phyloP scores from a whole-genome alignment of 345 rosid genomes.

The Syzygium jambos region DNA sequence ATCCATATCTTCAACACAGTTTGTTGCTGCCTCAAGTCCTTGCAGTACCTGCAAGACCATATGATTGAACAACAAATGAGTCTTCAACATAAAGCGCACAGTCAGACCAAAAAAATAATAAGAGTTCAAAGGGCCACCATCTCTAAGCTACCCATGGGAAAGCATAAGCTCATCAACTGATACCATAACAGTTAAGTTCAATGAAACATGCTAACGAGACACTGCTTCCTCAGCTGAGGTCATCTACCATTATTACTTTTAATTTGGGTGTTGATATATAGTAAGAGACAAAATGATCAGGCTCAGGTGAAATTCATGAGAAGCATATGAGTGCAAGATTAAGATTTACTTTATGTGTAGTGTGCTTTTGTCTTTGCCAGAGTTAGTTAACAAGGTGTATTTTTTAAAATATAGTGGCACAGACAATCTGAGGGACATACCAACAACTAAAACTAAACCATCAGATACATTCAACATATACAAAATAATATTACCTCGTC shows the following conservation, averaged over 20 bases:
- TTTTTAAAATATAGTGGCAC: not conserved
- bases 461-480: not conserved
- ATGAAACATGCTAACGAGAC: not conserved
- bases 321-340: not conserved
- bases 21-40: slow-evolving; percentile 94
- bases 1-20: slow-evolving; percentile 96
- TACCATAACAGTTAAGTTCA: not conserved
- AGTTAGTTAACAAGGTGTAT: not conserved
- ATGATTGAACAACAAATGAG: not conserved
- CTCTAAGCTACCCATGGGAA: not conserved
- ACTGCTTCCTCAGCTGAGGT: not conserved
- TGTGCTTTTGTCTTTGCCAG: not conserved
- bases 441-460: not conserved
- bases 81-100: not conserved
- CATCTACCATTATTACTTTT: not conserved
- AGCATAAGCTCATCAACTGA: not conserved
- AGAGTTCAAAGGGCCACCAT: not conserved
- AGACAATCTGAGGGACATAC: not conserved
- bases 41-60: slow-evolving; percentile 57
- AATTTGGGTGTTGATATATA: not conserved
- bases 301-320: not conserved
- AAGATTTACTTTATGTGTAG: not conserved
- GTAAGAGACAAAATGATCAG: not conserved
- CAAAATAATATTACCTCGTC: slow-evolving; percentile 54
- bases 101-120: not conserved